Evolutionary conservation across 2,329 filamentous ascomycete genomes (phyloP).

Genomic region (Stachybotrys chlorohalonatus): DNA sequence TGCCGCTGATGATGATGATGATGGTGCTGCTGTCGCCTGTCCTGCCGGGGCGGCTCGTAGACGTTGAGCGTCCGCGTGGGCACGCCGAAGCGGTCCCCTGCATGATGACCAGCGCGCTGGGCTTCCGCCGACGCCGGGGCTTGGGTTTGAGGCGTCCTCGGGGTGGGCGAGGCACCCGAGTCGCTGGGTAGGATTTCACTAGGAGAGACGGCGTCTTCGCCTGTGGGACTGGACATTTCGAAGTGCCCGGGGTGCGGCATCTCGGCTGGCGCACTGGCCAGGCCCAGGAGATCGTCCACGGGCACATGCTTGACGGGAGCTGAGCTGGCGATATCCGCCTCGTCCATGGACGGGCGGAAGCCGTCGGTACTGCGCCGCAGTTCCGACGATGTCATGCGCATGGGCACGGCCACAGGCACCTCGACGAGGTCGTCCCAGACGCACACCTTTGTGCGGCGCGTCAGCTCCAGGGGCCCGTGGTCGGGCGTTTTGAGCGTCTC

Average conservation of each 20-base stretch:
- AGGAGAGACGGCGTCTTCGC: slow-evolving; percentile 29
- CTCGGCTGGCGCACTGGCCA: slow-evolving; percentile 52
- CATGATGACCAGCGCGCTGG: slow-evolving; percentile 19
- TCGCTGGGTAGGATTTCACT: slow-evolving; percentile 18
- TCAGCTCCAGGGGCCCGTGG: slow-evolving; percentile 89
- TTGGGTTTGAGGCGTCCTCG: neutral
- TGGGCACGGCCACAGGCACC: slow-evolving; percentile 85
- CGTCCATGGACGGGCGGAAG: slow-evolving; percentile 48
- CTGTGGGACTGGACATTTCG: slow-evolving; percentile 46
- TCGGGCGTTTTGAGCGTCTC: slow-evolving; percentile 90
- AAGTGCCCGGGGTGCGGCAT: slow-evolving; percentile 71
- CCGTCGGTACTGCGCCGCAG: slow-evolving; percentile 56
- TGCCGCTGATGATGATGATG: slow-evolving; percentile 27
- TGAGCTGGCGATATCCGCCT: slow-evolving; percentile 72
- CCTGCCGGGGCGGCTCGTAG: slow-evolving; percentile 35
- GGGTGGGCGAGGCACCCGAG: slow-evolving; percentile 5
- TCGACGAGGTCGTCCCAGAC: slow-evolving; percentile 98
- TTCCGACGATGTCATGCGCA: slow-evolving; percentile 78
- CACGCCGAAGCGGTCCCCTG: slow-evolving; percentile 20
- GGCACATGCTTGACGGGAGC: slow-evolving; percentile 20
- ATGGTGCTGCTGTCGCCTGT: slow-evolving; percentile 19
- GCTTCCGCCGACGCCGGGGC: slow-evolving; percentile 7
- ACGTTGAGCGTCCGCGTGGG: slow-evolving; percentile 29
- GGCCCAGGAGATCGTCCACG: slow-evolving; percentile 61
- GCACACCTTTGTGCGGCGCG: slow-evolving; percentile 79